Base-by-base conservation (phyloP, 768 basidiomycete species). In the Boletus reticuloceps region DNA sequence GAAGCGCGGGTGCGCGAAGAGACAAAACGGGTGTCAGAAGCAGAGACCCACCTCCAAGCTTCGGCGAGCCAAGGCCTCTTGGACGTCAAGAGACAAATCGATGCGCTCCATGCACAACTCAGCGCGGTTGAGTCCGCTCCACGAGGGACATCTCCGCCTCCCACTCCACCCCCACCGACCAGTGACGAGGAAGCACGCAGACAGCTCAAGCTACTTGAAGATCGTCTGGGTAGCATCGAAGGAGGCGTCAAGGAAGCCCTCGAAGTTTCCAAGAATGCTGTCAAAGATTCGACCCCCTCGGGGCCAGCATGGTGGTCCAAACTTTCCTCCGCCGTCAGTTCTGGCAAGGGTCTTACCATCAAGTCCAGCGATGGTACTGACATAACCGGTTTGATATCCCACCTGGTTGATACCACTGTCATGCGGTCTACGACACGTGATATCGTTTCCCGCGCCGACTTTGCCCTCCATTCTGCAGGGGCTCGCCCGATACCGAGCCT, bases 391-490 rank as follows among this genome's bases (percentile, higher is more conserved):
- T 76, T 94, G 55, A 85, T 98, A 58, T 77, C 78, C 29, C 77
- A 84, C 32, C 79, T 97, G 47, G 89, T 98, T 64, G 86, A 93
- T 55, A 74, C 81, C 14, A 88, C 91, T 0, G 81, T 96, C 6
- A 75, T 82, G 14, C 79, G 75, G 19, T 81, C 82, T 55, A 80
- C 83, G 22, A 74, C 74, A 38, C 92, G 91, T 69, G 96, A 98
- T 66, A 77, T 73, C n/a, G 70, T 97, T 38, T 91, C 85, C 1
- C 85, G 84, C 40, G 76, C 89, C 0, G 96, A 99, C 71, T 95
- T 83, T 64, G 96, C 97, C 0, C 74, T 93, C 6, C 86, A 86
- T 68, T 89, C 91, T 14, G 83, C 82, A 7, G 96, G 96, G 4
- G 96, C 83, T 3, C 76, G 82, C 1, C 76, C 93, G 58, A 85